Base-by-base conservation (phyloP, 2,329 filamentous ascomycete genomes). In the Monilinia laxa region DNA sequence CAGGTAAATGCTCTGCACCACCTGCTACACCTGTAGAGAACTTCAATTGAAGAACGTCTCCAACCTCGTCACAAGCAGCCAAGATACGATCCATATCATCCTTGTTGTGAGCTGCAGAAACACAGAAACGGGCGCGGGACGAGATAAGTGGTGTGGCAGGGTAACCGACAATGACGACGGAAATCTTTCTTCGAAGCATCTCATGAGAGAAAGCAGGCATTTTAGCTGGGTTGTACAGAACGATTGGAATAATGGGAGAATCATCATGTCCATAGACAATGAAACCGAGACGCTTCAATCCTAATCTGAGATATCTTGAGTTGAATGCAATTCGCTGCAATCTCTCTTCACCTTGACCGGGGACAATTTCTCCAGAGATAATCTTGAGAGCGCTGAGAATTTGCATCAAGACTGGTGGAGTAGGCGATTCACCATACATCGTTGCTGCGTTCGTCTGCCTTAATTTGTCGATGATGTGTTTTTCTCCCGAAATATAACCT, bases 181-280 rank as follows among this genome's bases (percentile, higher is more conserved):
- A 95, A 73, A 99, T 98, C 80, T 97, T 98, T 76, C 95, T 92
- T 81, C 91, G 92, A 68, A 98, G 86, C 95, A 99, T 98, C 79
- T 98, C 95, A 77, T 97, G 95, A 60, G 93, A 97, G 80, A 99
- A 99, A 68, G 95, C 94, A 5, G 94, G 91, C 84, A 99, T 97
- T 82, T 99, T 99, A 74, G 92, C 95, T n/a, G 95, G 95, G 80
- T 98, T 92, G 84, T 97, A 99, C 38, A 99, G 87, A 75, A 97
- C 86, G 72, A 99, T 79, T 64, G 95, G 95, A 73, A 99, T 93
- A 73, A 99, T 98, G 66, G 95, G 95, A 6, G 93, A 97, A 80
- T 99, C 95, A 76, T 99, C 95, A 78, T 98, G 93, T 69, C 95
- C 95, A 77, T 96, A 97, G 65, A 97, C 90, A 76, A 99, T 99